Conservation (phyloP, 2,329 filamentous ascomycete species). For the Exophiala calicioides region DNA sequence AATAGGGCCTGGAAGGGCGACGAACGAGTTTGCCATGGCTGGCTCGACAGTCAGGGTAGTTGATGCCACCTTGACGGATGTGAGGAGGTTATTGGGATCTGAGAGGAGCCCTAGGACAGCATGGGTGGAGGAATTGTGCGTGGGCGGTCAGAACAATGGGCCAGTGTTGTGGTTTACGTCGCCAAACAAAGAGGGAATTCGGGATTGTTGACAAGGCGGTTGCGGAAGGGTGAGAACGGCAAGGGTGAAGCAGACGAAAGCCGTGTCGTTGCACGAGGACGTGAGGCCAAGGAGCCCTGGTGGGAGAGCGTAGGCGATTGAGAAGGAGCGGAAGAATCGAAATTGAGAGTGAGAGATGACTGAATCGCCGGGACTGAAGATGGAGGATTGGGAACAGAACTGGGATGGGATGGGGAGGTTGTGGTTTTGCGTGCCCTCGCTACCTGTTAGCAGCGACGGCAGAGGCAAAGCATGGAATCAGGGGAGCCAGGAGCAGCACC, state of each 20-base stretch:
- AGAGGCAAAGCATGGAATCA: neutral
- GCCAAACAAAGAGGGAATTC: constrained; percentile 24
- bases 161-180: constrained; percentile 8
- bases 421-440: too few species aligned
- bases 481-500: too few species aligned
- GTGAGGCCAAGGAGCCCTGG: neutral
- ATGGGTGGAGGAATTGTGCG: constrained; percentile 13
- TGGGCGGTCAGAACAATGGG: constrained; percentile 20
- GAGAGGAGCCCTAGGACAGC: constrained; percentile 18
- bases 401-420: neutral
- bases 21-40: constrained; percentile 31
- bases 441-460: constrained; percentile 4
- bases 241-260: constrained; percentile 9
- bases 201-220: constrained; percentile 10
- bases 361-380: neutral
- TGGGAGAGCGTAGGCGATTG: constrained; percentile 3
- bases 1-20: neutral
- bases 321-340: constrained; percentile 2
- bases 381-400: constrained; percentile 2
- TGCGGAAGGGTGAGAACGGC: constrained; percentile 2
- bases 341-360: neutral
- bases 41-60: constrained; percentile 25
- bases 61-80: constrained; percentile 28
- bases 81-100: constrained; percentile 1
- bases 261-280: constrained; percentile 12